Evolutionary conservation across 2,329 filamentous ascomycete genomes (phyloP).

Genomic region (Elsinoe ampelina): DNA sequence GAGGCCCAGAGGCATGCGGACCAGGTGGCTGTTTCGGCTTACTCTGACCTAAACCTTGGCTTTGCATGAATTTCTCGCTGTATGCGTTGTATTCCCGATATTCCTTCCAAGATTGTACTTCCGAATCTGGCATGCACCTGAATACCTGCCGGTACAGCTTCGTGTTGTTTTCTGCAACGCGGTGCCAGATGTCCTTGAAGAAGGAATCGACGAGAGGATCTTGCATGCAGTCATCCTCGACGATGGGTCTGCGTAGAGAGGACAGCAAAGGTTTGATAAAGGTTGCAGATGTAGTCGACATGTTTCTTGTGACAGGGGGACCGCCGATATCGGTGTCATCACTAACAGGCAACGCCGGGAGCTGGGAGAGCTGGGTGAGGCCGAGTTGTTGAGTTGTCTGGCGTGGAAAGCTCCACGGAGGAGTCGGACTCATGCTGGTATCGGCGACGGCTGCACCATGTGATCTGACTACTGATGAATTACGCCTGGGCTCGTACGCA

Average conservation of each 20-base stretch:
- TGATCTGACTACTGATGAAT: neutral
- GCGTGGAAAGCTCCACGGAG: slow-evolving; percentile 50
- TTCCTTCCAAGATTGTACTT: slow-evolving; percentile 85
- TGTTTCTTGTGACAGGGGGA: slow-evolving; percentile 51
- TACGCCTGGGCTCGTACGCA: slow-evolving; percentile 7
- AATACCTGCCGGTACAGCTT: slow-evolving; percentile 90
- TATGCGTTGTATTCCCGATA: slow-evolving; percentile 81
- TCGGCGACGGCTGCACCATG: slow-evolving; percentile 9
- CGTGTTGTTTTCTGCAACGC: slow-evolving; percentile 86
- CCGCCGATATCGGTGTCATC: slow-evolving; percentile 81
- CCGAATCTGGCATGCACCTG: slow-evolving; percentile 91
- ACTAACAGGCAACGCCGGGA: slow-evolving; percentile 57
- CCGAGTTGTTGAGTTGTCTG: slow-evolving; percentile 59
- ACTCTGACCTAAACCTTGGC: slow-evolving; percentile 47
- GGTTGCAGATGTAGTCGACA: slow-evolving; percentile 39
- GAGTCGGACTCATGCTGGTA: slow-evolving; percentile 30
- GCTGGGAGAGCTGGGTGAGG: slow-evolving; percentile 57
- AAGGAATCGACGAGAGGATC: slow-evolving; percentile 79
- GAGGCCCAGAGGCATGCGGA: slow-evolving; percentile 40
- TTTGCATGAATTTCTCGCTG: slow-evolving; percentile 62
- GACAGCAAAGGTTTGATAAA: slow-evolving; percentile 43
- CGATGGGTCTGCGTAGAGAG: slow-evolving; percentile 62
- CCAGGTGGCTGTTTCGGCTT: slow-evolving; percentile 41
- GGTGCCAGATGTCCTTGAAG: slow-evolving; percentile 79
- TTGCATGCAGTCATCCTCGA: slow-evolving; percentile 87